Evolutionary conservation across 257 asterid genomes (phyloP), one percentile per base, ranked within the genome.

Genomic region (Solanum appendiculatum): DNA sequence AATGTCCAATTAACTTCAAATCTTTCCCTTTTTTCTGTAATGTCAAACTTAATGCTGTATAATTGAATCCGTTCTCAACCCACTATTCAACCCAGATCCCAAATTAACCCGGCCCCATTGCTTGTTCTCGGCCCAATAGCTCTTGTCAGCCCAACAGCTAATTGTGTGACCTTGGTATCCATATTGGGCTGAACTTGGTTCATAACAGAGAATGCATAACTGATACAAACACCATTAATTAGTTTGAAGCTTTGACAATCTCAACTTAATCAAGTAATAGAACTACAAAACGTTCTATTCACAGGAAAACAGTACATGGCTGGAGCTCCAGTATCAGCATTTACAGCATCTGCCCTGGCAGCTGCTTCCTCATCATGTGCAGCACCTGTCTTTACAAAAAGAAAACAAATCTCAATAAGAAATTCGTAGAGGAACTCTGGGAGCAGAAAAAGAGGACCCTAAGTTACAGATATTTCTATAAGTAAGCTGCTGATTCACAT

Each of bases 361-460:
- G 96, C 91, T 88, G 94, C 92, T 89, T 94, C 98, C 94, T 97
- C 99, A 84, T 95, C 95, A 84, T 91, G 92, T 46, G 94, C 88
- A 86, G 98, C 98, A 33, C 89, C 92, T 88, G 82, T 82, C 88
- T 87, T 97, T 92, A 92, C 81, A 80, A 86, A 74, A 73, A 36
- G 63, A 82, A 68, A 36, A 31, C 10, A 54, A 64, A 33, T 51
- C 15, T 10, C 42, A 70, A 39, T 81, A 11, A 89, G 60, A 51
- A 31, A 68, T 7, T 85, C 36, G 10, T 33, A 72, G 66, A 85
- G 82, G 66, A 68, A 12, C 70, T 85, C n/a, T 13, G 64, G 70
- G 83, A 64, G 23, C 21, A 23, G 68, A 6, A 54, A 54, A 81
- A 81, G 29, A 20, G 69, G 68, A 48, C 48, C 37, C 25, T 48